Conservation (phyloP, 306 rosid genomes). For the Glycyrrhiza uralensis region DNA sequence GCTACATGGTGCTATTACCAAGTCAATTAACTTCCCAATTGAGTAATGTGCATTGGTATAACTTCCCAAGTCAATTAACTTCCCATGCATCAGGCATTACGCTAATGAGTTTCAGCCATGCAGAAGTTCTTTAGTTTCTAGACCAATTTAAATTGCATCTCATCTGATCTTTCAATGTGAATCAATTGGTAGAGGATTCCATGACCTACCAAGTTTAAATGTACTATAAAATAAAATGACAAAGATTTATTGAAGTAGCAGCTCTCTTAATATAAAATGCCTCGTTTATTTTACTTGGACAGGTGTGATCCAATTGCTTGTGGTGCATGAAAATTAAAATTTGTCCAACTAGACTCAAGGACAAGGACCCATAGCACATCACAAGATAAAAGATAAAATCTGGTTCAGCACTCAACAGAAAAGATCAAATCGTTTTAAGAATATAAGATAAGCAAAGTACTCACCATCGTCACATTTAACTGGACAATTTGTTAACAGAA, state of each 20-base stretch:
- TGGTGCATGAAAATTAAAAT: not conserved
- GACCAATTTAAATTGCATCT: not conserved
- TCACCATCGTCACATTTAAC: slow-evolving; percentile 56
- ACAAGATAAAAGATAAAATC: not conserved
- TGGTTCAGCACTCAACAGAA: not conserved
- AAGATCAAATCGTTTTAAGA: not conserved
- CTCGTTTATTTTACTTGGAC: not conserved
- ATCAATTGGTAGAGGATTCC: not conserved
- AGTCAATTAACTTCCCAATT: not conserved
- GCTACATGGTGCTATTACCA: not conserved
- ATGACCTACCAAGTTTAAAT: not conserved
- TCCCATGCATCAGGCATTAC: not conserved
- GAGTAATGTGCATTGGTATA: too few relatives aligned
- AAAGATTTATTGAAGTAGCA: not conserved
- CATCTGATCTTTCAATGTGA: not conserved
- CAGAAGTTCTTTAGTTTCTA: not conserved
- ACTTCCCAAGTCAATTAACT: too few relatives aligned
- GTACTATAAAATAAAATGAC: not conserved
- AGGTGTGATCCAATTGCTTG: not conserved
- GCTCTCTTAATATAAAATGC: not conserved
- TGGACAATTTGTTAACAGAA: slow-evolving; percentile 42
- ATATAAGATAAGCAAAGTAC: slow-evolving; percentile 13
- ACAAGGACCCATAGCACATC: not conserved
- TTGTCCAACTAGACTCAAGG: not conserved
- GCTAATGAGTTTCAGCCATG: not conserved